Evolutionary conservation across 345 rosid species (phyloP), one percentile per base, ranked within the genome.

Genomic region (Laguncularia racemosa): DNA sequence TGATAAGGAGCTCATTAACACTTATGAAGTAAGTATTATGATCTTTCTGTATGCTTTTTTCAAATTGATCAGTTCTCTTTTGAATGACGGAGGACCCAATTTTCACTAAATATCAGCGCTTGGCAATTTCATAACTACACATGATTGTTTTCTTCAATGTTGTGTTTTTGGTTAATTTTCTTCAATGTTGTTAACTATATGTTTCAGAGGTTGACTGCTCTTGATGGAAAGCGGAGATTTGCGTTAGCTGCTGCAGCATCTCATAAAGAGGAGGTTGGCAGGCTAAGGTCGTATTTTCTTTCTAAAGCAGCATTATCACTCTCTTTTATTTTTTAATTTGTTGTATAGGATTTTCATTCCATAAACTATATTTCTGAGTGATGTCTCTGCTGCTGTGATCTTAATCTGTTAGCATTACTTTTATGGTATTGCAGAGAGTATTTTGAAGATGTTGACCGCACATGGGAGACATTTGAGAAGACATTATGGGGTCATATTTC

Each of bases 391-490:
- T 15, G 28, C 43, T 55, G 53, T 55, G 54, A 50, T 54, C 12
- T 50, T 61, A 55, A 55, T 47, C 44, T 57, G 71, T 38, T 26
- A 13, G 46, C 46, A 46, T 54, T 56, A 28, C 68, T 18, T 66
- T 45, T 19, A 13, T 50, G 56, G 59, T 44, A 14, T 68, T 52
- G 16, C 78, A 93, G 99, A 67, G 97, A 89, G 79, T 93, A 93
- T 77, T 93, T 93, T 77, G 97, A 93, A 81, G 99, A 93, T 51
- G 95, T 93, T 44, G 99, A 93, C 83, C 80, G 58, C 62, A 87
- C 88, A 4, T 93, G 99, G 97, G 99, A 85, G 77, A 90, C 96
- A 52, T 89, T 93, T 76, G 99, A 93, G 76, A 85, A 87, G 72
- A 85, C 92, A 73, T 72, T 93, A 69, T 93, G 99, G 99, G 85